Conservation (phyloP, 352 stramenopile genomes). For the Thraustochytrium sp. region DNA sequence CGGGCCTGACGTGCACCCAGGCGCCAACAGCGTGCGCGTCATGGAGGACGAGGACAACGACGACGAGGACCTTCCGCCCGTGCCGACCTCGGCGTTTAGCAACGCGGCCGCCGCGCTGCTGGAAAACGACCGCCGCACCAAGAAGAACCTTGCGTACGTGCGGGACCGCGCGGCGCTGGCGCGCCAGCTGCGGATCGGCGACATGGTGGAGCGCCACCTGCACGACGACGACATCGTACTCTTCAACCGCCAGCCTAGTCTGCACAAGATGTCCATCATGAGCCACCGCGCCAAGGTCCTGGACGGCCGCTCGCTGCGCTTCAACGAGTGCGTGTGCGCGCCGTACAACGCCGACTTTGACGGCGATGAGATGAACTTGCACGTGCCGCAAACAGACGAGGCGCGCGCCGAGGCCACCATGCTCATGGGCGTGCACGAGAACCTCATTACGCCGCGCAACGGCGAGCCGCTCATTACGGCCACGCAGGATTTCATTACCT, state of each 20-base stretch:
- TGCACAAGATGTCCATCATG: slow-evolving; percentile 99
- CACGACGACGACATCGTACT: slow-evolving; percentile 97
- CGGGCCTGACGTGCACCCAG: slow-evolving; percentile 83
- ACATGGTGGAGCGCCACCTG: slow-evolving; percentile 99
- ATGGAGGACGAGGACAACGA: slow-evolving; percentile 51
- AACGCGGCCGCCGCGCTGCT: background rate
- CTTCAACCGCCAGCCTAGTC: slow-evolving; percentile 98
- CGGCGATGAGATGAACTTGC: slow-evolving; percentile 99
- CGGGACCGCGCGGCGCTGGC: slow-evolving; percentile 81
- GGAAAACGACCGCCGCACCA: background rate
- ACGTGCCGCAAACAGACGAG: slow-evolving; percentile 97
- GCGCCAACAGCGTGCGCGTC: slow-evolving; percentile 75
- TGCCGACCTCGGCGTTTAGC: no score
- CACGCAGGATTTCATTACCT: slow-evolving; percentile 99
- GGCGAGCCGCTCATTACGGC: slow-evolving; percentile 94
- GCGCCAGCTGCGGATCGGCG: slow-evolving; percentile 87
- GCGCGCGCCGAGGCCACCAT: slow-evolving; percentile 89
- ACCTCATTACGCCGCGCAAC: slow-evolving; percentile 95
- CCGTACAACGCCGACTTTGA: slow-evolving; percentile 99
- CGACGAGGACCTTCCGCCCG: no score
- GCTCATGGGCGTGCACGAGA: slow-evolving; percentile 96
- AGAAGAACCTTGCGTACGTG: slow-evolving; percentile 64
- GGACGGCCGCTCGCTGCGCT: slow-evolving; percentile 92
- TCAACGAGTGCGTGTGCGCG: slow-evolving; percentile 99
- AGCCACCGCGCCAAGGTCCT: slow-evolving; percentile 68